Evolutionary conservation across 1,139 yeast species (phyloP), one percentile per base, ranked within the genome.

Genomic region (Oligophagozyma castellii): DNA sequence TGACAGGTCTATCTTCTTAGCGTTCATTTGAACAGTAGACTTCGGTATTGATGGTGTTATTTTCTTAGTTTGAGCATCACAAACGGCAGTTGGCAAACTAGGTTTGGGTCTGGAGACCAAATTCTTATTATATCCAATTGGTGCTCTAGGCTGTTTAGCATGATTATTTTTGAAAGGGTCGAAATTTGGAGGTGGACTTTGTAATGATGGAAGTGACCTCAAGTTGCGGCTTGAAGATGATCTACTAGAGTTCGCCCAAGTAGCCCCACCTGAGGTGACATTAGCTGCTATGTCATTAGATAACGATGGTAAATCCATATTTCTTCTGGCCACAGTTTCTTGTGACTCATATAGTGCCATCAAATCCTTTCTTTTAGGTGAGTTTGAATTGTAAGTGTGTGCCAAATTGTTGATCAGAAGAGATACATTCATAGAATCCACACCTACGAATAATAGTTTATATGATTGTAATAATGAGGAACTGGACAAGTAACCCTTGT

Each of bases 391-490:
- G 41, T 64, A 70, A 10, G 75, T 52, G 36, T 71, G 74, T 2
- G 73, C 55, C 32, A 73, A 57, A 39, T 75, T 84, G 33, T 62
- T 65, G 6, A 75, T 38, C 27, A 77, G 53, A 12, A 75, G 49
- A 28, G 61, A 58, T 12, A 72, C 53, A 31, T 77, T 81, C n/a
- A n/a, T n/a, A 12, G 65, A 65, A 21, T 55, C 53, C 2, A 44
- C 39, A 11, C 49, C 36, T 8, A 39, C 44, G 43, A 83, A 81
- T 12, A 84, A 45, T 3, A 56, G 49, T 29, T 60, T 55, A 48
- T 76, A 80, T n/a, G 60, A 55, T 1, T 48, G 42, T 10, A 69
- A 47, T 19, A 83, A 53, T 11, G 67, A 72, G 4, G 48, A 39
- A 0, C 77, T 75, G 5, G 62, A 50, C 2, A 77, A 44, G 14